Evolutionary conservation across 2,329 filamentous ascomycete species (phyloP).

Genomic region (Sporothrix brasiliensis): DNA sequence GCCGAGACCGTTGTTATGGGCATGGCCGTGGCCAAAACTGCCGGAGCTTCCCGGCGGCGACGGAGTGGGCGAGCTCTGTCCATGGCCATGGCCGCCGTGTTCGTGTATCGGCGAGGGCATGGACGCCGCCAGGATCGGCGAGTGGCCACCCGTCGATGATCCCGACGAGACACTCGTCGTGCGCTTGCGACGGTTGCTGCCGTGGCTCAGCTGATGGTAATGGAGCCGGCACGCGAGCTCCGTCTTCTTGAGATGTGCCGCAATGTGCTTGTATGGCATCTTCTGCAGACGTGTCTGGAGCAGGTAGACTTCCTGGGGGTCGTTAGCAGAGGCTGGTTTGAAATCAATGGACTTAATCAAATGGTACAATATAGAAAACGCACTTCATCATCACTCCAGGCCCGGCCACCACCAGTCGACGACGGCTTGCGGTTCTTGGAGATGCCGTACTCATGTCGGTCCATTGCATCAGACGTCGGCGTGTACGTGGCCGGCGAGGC

Average conservation of each 20-base stretch:
- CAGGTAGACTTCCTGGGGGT: slow-evolving; percentile 82
- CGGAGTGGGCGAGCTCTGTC: slow-evolving; percentile 48
- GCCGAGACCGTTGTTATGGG: not conserved
- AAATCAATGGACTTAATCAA: too few relatives aligned
- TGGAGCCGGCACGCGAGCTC: slow-evolving; percentile 85
- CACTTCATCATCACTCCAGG: slow-evolving; percentile 87
- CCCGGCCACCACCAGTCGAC: slow-evolving; percentile 73
- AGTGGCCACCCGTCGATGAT: slow-evolving; percentile 57
- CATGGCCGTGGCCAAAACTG: slow-evolving; percentile 44
- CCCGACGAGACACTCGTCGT: slow-evolving; percentile 70
- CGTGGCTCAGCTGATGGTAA: slow-evolving; percentile 83
- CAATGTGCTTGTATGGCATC: slow-evolving; percentile 91
- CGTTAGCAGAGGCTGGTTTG: slow-evolving; percentile 47
- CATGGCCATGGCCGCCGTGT: slow-evolving; percentile 42
- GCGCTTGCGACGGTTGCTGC: slow-evolving; percentile 77
- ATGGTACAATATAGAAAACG: not conserved
- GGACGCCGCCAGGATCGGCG: slow-evolving; percentile 53
- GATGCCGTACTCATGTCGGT: slow-evolving; percentile 62
- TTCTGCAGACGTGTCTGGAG: slow-evolving; percentile 82
- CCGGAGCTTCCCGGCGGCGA: slow-evolving; percentile 53
- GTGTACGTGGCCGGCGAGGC: slow-evolving; percentile 52
- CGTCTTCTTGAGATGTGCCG: slow-evolving; percentile 81
- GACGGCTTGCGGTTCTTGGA: slow-evolving; percentile 68
- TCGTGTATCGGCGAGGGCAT: slow-evolving; percentile 57
- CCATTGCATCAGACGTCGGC: slow-evolving; percentile 57